Percentiles rank a stretch among this genome's conserved stretches.
These are phyloP conservation scores for Piper longum DNA, from an alignment of 164 flowering plant genomes.

Conservation along the genomic window DNA sequence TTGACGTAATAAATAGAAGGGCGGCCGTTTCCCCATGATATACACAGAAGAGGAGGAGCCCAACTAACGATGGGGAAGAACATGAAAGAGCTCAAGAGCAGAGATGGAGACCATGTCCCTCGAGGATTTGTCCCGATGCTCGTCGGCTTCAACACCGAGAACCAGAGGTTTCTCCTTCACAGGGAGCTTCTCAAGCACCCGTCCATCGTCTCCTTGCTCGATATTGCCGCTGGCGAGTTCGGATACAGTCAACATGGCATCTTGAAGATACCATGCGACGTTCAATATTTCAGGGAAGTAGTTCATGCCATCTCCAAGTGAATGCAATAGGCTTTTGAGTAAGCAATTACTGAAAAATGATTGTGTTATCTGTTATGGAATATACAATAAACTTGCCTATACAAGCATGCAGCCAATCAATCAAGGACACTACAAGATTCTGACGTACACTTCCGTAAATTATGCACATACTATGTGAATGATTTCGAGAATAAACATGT, in stretches of 20 bases:
- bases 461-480: too few species aligned
- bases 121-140: slow-evolving; percentile 20
- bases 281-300: slow-evolving; percentile 7
- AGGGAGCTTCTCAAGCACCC: slow-evolving; percentile 17
- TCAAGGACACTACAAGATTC: too few species aligned
- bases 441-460: too few species aligned
- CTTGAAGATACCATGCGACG: slow-evolving; percentile 12
- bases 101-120: not conserved
- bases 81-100: not conserved
- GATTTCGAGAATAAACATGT: too few species aligned
- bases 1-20: not conserved
- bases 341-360: too few species aligned
- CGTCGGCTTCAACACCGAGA: slow-evolving; percentile 13
- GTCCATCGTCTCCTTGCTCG: slow-evolving; percentile 12
- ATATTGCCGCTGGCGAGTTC: slow-evolving; percentile 16
- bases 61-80: not conserved
- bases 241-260: slow-evolving; percentile 16
- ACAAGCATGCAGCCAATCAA: too few species aligned
- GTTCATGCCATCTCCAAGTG: slow-evolving; percentile 5
- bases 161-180: slow-evolving; percentile 15
- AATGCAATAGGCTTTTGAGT: not conserved
- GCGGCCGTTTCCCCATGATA: not conserved
- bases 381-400: too few species aligned
- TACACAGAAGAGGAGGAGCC: not conserved
- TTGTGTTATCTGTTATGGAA: too few species aligned